Percentiles rank a stretch among this genome's conserved stretches.
Conservation (phyloP, 2,329 filamentous ascomycete species). For the Diaporthe eres region DNA sequence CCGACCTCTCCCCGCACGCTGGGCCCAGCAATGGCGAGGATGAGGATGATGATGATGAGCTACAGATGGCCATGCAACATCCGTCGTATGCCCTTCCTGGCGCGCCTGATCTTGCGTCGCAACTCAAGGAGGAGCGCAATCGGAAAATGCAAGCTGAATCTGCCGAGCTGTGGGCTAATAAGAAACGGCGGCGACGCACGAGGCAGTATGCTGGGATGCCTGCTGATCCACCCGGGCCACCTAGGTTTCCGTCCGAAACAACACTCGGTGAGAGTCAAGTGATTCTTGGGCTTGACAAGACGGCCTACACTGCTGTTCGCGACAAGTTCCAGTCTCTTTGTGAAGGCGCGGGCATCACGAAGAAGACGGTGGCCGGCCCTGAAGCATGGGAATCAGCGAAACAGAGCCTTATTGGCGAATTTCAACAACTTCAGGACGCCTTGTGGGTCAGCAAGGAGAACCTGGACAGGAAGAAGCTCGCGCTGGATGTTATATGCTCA, state of each 20-base stretch:
- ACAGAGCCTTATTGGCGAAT: conserved; percentile 74
- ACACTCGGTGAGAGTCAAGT: conserved; percentile 84
- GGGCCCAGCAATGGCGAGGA: background rate
- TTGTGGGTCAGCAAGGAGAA: conserved; percentile 71
- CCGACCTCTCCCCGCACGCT: conserved; percentile 16
- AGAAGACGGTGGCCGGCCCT: conserved; percentile 82
- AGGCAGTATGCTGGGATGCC: conserved; percentile 78
- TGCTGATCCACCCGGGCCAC: conserved; percentile 76
- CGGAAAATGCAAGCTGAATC: conserved; percentile 70
- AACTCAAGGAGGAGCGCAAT: conserved; percentile 67
- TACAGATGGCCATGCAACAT: background rate
- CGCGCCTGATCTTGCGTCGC: conserved; percentile 51
- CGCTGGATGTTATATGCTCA: conserved; percentile 83
- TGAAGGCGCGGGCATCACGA: conserved; percentile 74
- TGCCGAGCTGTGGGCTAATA: conserved; percentile 71
- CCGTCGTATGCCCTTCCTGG: conserved; percentile 50
- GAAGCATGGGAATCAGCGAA: conserved; percentile 82
- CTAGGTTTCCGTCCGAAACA: conserved; percentile 85
- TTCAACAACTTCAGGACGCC: conserved; percentile 72
- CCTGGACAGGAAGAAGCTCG: conserved; percentile 74
- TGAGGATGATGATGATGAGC: background rate
- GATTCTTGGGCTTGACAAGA: conserved; percentile 74
- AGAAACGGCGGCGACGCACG: conserved; percentile 78
- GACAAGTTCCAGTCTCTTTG: conserved; percentile 80
- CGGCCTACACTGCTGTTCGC: conserved; percentile 75